These are phyloP conservation scores for Paecilomyces dactylethromorphus DNA, from an alignment of 2,329 filamentous ascomycete species.

Conservation along the genomic window DNA sequence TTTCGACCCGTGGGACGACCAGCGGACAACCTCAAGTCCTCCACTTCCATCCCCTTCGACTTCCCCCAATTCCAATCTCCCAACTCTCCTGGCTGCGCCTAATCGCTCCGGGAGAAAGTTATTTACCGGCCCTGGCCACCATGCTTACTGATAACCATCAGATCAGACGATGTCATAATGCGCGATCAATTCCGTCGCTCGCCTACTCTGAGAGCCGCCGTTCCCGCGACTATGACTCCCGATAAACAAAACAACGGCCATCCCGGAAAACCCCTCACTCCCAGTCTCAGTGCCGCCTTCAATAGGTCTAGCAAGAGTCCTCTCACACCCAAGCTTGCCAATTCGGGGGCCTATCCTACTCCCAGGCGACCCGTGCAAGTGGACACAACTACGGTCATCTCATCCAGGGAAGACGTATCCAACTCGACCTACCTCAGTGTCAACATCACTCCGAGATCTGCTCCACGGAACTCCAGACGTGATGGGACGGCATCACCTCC, in stretches of 20 bases:
- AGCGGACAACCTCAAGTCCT: constrained; percentile 2
- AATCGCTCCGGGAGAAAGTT: constrained; percentile 2
- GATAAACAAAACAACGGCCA: constrained; percentile 48
- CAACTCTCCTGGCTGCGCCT: constrained; percentile 1
- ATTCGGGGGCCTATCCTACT: constrained; percentile 23
- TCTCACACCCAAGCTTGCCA: constrained; percentile 54
- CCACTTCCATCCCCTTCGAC: constrained; percentile 19
- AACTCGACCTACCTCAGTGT: constrained; percentile 52
- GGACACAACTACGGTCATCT: constrained; percentile 26
- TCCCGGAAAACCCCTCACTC: constrained; percentile 56
- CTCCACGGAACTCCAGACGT: constrained; percentile 62
- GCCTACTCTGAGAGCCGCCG: constrained; percentile 18
- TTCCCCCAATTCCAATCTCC: neutral
- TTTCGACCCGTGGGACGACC: constrained; percentile 7
- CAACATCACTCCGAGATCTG: constrained; percentile 75
- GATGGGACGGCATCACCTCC: constrained; percentile 65
- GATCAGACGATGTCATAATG: constrained; percentile 42
- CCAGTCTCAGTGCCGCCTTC: constrained; percentile 59
- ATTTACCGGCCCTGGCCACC: constrained; percentile 20
- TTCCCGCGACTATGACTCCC: constrained; percentile 39
- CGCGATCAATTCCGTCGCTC: constrained; percentile 29
- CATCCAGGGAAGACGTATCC: constrained; percentile 43
- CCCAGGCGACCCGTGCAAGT: constrained; percentile 26
- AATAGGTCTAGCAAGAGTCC: constrained; percentile 50
- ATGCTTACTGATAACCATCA: constrained; percentile 24